phyloP scores from a whole-genome alignment of 164 flowering plant species.

The Umbellularia californica region DNA sequence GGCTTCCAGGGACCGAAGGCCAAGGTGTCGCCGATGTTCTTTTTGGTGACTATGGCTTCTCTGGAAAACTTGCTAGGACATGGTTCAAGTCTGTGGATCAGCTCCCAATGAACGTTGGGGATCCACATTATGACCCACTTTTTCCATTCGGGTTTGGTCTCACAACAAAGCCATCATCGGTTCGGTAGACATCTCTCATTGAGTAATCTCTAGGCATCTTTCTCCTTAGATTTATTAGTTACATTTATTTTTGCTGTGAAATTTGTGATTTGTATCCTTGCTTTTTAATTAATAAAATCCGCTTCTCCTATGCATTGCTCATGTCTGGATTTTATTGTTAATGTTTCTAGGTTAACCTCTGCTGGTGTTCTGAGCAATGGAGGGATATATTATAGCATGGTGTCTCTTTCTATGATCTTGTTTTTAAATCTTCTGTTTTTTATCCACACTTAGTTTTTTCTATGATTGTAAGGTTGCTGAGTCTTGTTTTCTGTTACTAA shows the following conservation, averaged over 20 bases:
- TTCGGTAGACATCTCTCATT: conserved; percentile 9
- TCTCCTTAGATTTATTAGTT: not conserved
- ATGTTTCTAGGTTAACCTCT: conserved; percentile 4
- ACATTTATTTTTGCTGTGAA: not conserved
- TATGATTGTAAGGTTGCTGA: not conserved
- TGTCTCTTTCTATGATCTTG: not conserved
- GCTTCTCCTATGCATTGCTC: not conserved
- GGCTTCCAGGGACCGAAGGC: conserved; percentile 47
- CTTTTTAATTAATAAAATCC: not conserved
- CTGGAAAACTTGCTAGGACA: conserved; percentile 33
- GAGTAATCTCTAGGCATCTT: not conserved
- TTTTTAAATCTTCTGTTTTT: not conserved
- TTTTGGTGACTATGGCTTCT: conserved; percentile 37
- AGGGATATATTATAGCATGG: not conserved
- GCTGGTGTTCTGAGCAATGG: conserved; percentile 7
- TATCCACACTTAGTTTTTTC: not conserved
- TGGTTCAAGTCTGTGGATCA: conserved; percentile 39
- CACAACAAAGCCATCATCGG: conserved; percentile 12
- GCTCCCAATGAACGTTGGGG: conserved; percentile 41
- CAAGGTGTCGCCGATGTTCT: conserved; percentile 36
- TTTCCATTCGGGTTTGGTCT: conserved; percentile 39
- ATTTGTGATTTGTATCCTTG: not conserved
- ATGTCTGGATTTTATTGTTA: not conserved
- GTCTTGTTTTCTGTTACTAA: not conserved
- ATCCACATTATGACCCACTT: conserved; percentile 33